phyloP scores from a whole-genome alignment of 345 rosid genomes.

The Boechera stricta region DNA sequence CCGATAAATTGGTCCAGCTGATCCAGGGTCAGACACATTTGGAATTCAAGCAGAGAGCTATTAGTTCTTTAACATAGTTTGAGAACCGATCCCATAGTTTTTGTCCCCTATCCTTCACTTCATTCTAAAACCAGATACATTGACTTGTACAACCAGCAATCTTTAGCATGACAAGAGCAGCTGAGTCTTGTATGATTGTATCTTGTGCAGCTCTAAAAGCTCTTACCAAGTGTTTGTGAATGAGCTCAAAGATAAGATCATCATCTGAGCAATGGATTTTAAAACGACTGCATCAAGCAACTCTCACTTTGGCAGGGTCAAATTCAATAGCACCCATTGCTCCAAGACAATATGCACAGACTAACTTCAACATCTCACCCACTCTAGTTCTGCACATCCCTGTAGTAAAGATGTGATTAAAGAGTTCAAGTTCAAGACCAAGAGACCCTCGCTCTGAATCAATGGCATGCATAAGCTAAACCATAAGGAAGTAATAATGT shows the following conservation, averaged over 20 bases:
- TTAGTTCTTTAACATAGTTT: constrained; percentile 89
- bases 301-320: constrained; percentile 81
- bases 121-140: constrained; percentile 48
- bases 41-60: constrained; percentile 75
- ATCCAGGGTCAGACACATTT: too few species aligned
- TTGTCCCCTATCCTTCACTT: constrained; percentile 76
- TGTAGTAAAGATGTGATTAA: constrained; percentile 77
- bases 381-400: constrained; percentile 93
- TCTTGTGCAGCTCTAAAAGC: constrained; percentile 98
- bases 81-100: constrained; percentile 93
- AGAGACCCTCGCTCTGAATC: constrained; percentile 77
- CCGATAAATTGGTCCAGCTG: too few species aligned
- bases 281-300: constrained; percentile 71
- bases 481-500: constrained; percentile 52
- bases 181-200: constrained; percentile 73
- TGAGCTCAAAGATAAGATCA: constrained; percentile 94
- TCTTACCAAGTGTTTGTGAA: constrained; percentile 87
- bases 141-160: constrained; percentile 15
- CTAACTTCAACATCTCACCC: constrained; percentile 88
- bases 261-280: constrained; percentile 97
- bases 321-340: constrained; percentile 91
- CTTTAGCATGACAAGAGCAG: too few species aligned
- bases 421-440: constrained; percentile 75
- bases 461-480: constrained; percentile 93
- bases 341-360: constrained; percentile 94